A percentile compares a stretch with the other conserved stretches of the same genome.
These are phyloP conservation scores for Globisporangium uncinulatum DNA, from an alignment of 352 stramenopile genomes.

Conservation along the genomic window DNA sequence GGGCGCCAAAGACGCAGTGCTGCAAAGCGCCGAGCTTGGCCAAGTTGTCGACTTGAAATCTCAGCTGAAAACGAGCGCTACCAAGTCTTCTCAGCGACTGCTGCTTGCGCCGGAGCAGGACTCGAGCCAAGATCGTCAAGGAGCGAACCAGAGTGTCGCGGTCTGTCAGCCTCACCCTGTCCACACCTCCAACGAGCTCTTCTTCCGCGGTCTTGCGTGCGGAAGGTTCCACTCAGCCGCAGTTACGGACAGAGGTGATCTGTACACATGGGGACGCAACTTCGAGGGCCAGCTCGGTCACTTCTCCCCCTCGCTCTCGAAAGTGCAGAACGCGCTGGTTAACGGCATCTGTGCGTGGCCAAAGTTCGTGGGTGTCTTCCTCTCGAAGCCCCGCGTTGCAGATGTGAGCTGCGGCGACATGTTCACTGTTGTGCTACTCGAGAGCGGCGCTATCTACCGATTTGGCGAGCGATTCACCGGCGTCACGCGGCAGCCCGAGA, in stretches of 20 bases:
- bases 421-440: constrained; percentile 71
- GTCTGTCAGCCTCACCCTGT: constrained; percentile 28
- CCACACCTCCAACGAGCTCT: constrained; percentile 31
- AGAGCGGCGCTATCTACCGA: constrained; percentile 60
- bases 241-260: constrained; percentile 67
- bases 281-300: constrained; percentile 85
- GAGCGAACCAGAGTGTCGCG: constrained; percentile 5
- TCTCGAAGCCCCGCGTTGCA: constrained; percentile 31
- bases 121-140: not conserved
- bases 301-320: constrained; percentile 23
- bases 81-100: constrained; percentile 9
- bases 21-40: constrained; percentile 38
- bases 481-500: constrained; percentile 10
- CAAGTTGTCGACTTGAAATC: constrained; percentile 14
- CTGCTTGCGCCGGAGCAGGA: constrained; percentile 11
- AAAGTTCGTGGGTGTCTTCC: constrained; percentile 62
- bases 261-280: constrained; percentile 89
- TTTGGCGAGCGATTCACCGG: constrained; percentile 66
- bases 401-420: constrained; percentile 66
- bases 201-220: constrained; percentile 62
- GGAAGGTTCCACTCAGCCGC: constrained; percentile 66
- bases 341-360: constrained; percentile 67
- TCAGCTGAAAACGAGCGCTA: constrained; percentile 6
- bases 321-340: constrained; percentile 25
- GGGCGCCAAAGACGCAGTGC: constrained; percentile 22